Percentiles rank a stretch among this genome's conserved stretches.
Conservation (phyloP, 2,329 filamentous ascomycete genomes). For the Colletotrichum truncatum region DNA sequence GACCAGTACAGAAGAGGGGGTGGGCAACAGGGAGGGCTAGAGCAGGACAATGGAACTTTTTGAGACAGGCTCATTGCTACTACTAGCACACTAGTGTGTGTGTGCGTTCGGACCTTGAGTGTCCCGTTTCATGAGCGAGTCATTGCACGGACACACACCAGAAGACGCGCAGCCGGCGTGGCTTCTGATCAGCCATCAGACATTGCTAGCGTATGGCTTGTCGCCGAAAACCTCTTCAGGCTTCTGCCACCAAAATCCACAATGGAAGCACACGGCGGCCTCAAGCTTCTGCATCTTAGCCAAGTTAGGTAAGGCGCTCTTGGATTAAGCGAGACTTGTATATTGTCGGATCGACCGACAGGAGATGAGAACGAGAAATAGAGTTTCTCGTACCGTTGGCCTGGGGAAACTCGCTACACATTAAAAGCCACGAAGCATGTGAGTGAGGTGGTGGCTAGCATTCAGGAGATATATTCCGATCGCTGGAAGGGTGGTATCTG, state of each 20-base stretch:
- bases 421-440: conserved; percentile 1
- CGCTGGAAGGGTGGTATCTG: too few species aligned
- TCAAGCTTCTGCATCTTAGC: conserved; percentile 11
- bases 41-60: background rate
- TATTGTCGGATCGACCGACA: background rate
- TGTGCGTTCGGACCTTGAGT: conserved; percentile 14
- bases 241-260: conserved; percentile 9
- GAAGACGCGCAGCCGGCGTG: conserved; percentile 17
- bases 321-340: background rate
- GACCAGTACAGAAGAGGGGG: background rate
- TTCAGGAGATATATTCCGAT: too few species aligned
- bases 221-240: background rate
- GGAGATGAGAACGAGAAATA: conserved; percentile 4
- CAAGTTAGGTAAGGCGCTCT: background rate
- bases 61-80: conserved; percentile 11
- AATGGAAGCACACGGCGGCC: conserved; percentile 19
- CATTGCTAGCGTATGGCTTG: conserved; percentile 8
- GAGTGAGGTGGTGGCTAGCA: too few species aligned
- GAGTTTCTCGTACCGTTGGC: background rate
- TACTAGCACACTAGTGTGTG: conserved; percentile 11
- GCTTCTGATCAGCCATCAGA: background rate
- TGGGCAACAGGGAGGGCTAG: background rate
- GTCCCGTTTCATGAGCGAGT: conserved; percentile 28
- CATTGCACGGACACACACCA: conserved; percentile 3
- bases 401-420: too few species aligned